These are phyloP conservation scores for Taphrina pruni DNA, from an alignment of 1,139 yeast species.

Conservation along the genomic window DNA sequence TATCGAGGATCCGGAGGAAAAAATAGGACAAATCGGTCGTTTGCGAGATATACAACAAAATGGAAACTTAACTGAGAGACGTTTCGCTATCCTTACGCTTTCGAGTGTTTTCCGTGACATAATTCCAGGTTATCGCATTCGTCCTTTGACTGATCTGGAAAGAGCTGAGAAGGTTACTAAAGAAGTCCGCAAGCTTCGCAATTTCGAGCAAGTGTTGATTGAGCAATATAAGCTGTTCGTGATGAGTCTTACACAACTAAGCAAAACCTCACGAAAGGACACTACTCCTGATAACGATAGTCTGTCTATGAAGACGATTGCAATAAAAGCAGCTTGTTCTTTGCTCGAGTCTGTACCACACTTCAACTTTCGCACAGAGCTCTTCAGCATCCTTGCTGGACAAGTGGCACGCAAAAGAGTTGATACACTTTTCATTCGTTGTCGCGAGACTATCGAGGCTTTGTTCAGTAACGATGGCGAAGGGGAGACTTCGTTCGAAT, in stretches of 20 bases:
- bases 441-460: slow-evolving; percentile 69
- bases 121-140: slow-evolving; percentile 79
- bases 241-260: slow-evolving; percentile 55
- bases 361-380: slow-evolving; percentile 79
- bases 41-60: slow-evolving; percentile 57
- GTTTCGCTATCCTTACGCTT: slow-evolving; percentile 75
- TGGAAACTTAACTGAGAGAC: slow-evolving; percentile 66
- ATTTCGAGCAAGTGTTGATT: slow-evolving; percentile 78
- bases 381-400: slow-evolving; percentile 69
- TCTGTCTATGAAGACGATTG: slow-evolving; percentile 61
- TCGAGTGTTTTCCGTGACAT: slow-evolving; percentile 84
- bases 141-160: slow-evolving; percentile 81
- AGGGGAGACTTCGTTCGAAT: slow-evolving; percentile 80
- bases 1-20: slow-evolving; percentile 90
- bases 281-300: slow-evolving; percentile 49
- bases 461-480: slow-evolving; percentile 71
- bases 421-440: slow-evolving; percentile 60
- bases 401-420: slow-evolving; percentile 61
- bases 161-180: slow-evolving; percentile 75
- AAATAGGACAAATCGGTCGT: slow-evolving; percentile 68
- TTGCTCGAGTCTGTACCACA: slow-evolving; percentile 70
- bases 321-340: slow-evolving; percentile 81
- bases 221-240: slow-evolving; percentile 73
- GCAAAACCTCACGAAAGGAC: slow-evolving; percentile 21
- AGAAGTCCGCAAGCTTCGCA: slow-evolving; percentile 76